Evolutionary conservation across 139 green algal genomes (phyloP), one percentile per base, ranked within the genome.

Genomic region (Chlorokybus atmophyticus): DNA sequence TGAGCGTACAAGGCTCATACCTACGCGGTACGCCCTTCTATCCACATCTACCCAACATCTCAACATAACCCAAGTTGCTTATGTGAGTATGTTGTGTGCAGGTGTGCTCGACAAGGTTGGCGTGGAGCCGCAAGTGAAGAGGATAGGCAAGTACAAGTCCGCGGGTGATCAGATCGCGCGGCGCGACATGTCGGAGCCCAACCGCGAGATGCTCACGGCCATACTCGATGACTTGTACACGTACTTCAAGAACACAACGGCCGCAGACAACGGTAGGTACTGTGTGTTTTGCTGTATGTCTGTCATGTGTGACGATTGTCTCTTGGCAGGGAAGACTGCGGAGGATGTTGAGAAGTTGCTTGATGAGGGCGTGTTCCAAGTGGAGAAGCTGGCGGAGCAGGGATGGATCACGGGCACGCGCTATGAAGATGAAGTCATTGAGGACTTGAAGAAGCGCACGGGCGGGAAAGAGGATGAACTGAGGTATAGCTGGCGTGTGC

Each of bases 101-200:
- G 89, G 85, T 0, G 82, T 86, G 27, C 55, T 97, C 29, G 87
- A 97, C 55, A 96, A 96, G 79, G 69, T 83, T 3, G 87, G 85
- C 1, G 70, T 90, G 2, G 73, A 95, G 65, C 86, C 86, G 17
- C 81, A 96, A 68, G 75, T 96, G 32, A 62, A 85, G 56, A 74
- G 88, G 35, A 94, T 97, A 38, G 88, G 84, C 17, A 74, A 73
- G 25, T 92, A 86, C 73, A 91, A 90, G 77, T 76, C 55, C 6
- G 83, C 80, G 24, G 88, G 88, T 3, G 88, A 97, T 65, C 90
- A 97, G 79, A 72, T 97, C 57, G 66, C 93, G 68, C 74, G 90
- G 2, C 67, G 53, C 1, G 78, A 86, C 66, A 95, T 95, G 87
- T 68, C 52, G 6, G 68, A 79, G 23, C 59, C 75, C 29, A 85